These are phyloP conservation scores for Exophiala spinifera DNA, from an alignment of 2,329 filamentous ascomycete genomes.

Conservation along the genomic window DNA sequence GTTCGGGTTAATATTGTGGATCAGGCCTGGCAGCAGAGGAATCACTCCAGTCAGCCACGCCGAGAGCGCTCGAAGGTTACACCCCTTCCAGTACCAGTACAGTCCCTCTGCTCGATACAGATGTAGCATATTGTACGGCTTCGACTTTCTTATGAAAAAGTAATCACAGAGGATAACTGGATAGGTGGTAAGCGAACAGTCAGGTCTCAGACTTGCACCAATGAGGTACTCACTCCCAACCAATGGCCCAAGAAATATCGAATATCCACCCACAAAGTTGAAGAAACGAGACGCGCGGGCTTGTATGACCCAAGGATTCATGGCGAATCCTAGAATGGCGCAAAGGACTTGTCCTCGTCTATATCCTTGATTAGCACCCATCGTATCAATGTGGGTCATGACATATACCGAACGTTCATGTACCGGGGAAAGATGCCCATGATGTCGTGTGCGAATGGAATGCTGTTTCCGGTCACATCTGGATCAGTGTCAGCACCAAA, in stretches of 20 bases:
- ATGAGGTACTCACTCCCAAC: conserved; percentile 38
- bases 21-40: conserved; percentile 57
- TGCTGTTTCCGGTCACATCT: conserved; percentile 22
- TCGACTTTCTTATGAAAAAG: conserved; percentile 29
- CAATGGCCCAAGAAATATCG: conserved; percentile 41
- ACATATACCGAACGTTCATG: conserved; percentile 20
- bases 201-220: too few species aligned
- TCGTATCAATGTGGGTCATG: too few species aligned
- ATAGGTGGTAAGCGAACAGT: conserved; percentile 23
- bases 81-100: conserved; percentile 52
- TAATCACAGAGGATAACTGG: conserved; percentile 40
- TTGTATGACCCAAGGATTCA: conserved; percentile 33
- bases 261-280: conserved; percentile 31
- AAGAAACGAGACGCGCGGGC: conserved; percentile 29
- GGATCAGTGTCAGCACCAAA: background rate
- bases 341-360: conserved; percentile 24
- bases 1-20: conserved; percentile 39
- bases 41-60: conserved; percentile 57
- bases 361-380: background rate
- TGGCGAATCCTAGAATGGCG: conserved; percentile 23
- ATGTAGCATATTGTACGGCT: conserved; percentile 48
- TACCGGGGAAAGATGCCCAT: conserved; percentile 22
- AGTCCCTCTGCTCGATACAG: conserved; percentile 49
- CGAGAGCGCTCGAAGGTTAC: conserved; percentile 58
- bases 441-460: conserved; percentile 25